Conservation (phyloP, 371 early-diverging fungal species). For the Quaeritorhiza haematococci region DNA sequence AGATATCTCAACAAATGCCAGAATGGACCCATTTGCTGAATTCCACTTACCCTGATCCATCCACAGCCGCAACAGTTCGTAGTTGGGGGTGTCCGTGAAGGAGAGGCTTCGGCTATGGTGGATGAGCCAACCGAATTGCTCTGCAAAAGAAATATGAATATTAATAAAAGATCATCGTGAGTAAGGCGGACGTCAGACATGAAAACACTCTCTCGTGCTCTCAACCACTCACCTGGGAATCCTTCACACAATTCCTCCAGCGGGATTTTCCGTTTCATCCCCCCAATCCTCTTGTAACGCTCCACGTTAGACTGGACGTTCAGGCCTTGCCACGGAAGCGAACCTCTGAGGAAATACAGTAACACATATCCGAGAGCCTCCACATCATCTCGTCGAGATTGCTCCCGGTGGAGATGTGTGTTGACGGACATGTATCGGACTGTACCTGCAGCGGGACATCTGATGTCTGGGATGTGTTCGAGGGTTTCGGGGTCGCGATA, state of each 20-base stretch:
- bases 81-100: too few species aligned
- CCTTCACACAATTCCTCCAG: conserved; percentile 91
- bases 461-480: conserved; percentile 89
- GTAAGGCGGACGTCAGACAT: too few species aligned
- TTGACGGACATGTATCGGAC: conserved; percentile 97
- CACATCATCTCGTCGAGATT: conserved; percentile 92
- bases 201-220: too few species aligned
- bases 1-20: too few species aligned
- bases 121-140: too few species aligned
- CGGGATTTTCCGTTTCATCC: conserved; percentile 92
- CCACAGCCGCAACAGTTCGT: too few species aligned
- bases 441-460: conserved; percentile 91
- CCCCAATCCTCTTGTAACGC: conserved; percentile 89
- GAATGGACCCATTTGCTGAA: too few species aligned
- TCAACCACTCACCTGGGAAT: conserved; percentile 75
- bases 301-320: too few species aligned
- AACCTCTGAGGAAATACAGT: conserved; percentile 92
- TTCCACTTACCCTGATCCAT: too few species aligned
- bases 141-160: too few species aligned
- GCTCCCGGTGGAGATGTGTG: conserved; percentile 92
- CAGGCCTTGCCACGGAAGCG: conserved; percentile 94
- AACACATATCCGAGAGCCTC: conserved; percentile 95
- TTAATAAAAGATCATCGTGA: too few species aligned
- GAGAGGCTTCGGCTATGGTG: too few species aligned
- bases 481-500: conserved; percentile 92